These are phyloP conservation scores for Ampelocalamus luodianensis DNA, from an alignment of 176 grass and related monocot species.

Conservation along the genomic window DNA sequence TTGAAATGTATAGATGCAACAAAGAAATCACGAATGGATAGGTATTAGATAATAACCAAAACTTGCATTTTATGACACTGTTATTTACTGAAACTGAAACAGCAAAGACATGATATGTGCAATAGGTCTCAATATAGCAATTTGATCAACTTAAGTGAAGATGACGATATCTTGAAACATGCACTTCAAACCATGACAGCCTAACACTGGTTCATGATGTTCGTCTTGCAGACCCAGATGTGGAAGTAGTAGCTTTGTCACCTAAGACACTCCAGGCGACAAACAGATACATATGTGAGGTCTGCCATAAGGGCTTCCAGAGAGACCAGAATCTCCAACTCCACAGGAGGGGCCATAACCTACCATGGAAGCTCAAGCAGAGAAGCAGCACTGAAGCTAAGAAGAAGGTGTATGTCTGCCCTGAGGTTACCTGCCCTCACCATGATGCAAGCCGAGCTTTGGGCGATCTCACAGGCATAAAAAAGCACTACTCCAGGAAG, in stretches of 20 bases:
- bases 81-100: conserved; percentile 18
- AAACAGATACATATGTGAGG: conserved; percentile 68
- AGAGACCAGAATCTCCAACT: conserved; percentile 80
- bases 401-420: conserved; percentile 66
- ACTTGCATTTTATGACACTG: background rate
- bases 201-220: conserved; percentile 26
- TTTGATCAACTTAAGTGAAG: background rate
- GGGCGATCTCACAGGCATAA: conserved; percentile 67
- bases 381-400: conserved; percentile 60
- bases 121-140: background rate
- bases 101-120: background rate
- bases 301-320: conserved; percentile 70
- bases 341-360: conserved; percentile 70
- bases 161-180: background rate
- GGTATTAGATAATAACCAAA: background rate
- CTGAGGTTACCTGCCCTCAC: conserved; percentile 62
- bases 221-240: conserved; percentile 56
- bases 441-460: conserved; percentile 59
- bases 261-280: conserved; percentile 64
- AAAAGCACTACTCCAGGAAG: conserved; percentile 71
- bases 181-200: background rate
- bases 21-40: background rate
- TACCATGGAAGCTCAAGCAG: conserved; percentile 77
- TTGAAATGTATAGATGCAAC: background rate
- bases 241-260: conserved; percentile 66